Base-by-base conservation (phyloP, 2,329 filamentous ascomycete genomes). In the Alternaria postmessia region DNA sequence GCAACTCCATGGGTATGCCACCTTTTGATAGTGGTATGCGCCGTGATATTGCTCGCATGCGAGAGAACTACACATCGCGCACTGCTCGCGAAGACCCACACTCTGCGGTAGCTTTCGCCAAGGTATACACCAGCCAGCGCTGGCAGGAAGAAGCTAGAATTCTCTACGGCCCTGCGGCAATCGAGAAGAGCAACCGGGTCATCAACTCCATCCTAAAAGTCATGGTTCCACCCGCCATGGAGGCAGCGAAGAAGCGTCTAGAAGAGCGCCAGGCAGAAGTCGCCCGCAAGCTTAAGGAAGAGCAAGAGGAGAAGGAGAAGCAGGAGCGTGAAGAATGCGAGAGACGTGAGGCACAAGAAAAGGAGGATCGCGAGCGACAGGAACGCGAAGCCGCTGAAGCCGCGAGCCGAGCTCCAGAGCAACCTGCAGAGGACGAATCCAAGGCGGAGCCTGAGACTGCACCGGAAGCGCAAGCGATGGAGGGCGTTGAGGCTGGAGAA, bases 141-240 rank as follows among this genome's bases (percentile, higher is more conserved):
- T 99, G 96, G 90, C 88, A 91, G 73, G 93, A 97, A 73, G 96
- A 98, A 77, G 90, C 93, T 8, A 89, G 90, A 64, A 89, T 99
- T 77, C 85, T 98, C 0, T 98, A 95, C 77, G 91, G 91, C 26
- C 80, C 83, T 22, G 84, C 81, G 49, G 86, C 89, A 53, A 75
- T 86, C 4, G 93, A 97, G 49, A 91, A 91, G 73, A 86, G 89
- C 3, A 83, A 86, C 61, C 87, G 87, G 54, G 83, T 96, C 16
- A 80, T 89, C 64, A 89, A 87, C 66, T 85, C 88, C 2, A 86
- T 99, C 26, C 82, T 93, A 41, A 89, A 87, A 44, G 80, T 88
- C 41, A 86, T 99, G 62, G 89, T 94, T 3, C 95, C 95, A 41
- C 89, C 91, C 22, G 94, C 94, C 7, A 89, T 97, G 61, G 89